These are phyloP conservation scores for Lactifluus pinguis DNA, from an alignment of 768 basidiomycete species.

Conservation along the genomic window DNA sequence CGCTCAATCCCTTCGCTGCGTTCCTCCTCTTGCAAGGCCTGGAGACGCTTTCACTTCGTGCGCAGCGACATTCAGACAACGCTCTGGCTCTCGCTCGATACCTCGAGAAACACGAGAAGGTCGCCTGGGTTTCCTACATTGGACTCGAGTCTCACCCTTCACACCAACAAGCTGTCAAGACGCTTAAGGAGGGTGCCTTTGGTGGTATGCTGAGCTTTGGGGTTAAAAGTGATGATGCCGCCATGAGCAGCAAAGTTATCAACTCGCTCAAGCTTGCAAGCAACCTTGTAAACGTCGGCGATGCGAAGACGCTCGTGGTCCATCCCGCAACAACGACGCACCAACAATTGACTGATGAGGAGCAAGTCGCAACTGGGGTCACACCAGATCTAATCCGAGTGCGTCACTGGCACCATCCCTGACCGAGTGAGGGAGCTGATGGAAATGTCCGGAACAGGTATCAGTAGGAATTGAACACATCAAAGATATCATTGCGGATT, in stretches of 20 bases:
- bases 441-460: constrained; percentile 22
- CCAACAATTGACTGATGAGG: constrained; percentile 51
- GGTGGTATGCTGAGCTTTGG: constrained; percentile 79
- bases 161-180: constrained; percentile 46
- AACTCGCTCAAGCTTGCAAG: constrained; percentile 62
- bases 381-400: constrained; percentile 55
- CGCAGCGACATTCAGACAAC: constrained; percentile 62
- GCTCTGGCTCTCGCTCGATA: constrained; percentile 56
- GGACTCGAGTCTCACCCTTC: constrained; percentile 57
- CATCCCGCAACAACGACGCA: constrained; percentile 76
- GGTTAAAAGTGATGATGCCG: constrained; percentile 44
- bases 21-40: constrained; percentile 73
- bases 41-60: constrained; percentile 66
- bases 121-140: constrained; percentile 73
- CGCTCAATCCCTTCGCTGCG: constrained; percentile 60
- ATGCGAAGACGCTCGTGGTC: constrained; percentile 72
- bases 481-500: constrained; percentile 37
- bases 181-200: constrained; percentile 45
- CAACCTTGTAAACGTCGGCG: constrained; percentile 65
- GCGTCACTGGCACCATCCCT: background rate
- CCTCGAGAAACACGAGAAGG: constrained; percentile 52
- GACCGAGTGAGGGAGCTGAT: background rate
- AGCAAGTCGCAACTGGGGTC: constrained; percentile 56
- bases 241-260: constrained; percentile 48
- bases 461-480: constrained; percentile 36